Percentiles rank a stretch among this genome's conserved stretches.
Conservation (phyloP, 192 early-diverging fungal genomes). For the Podila epigama region DNA sequence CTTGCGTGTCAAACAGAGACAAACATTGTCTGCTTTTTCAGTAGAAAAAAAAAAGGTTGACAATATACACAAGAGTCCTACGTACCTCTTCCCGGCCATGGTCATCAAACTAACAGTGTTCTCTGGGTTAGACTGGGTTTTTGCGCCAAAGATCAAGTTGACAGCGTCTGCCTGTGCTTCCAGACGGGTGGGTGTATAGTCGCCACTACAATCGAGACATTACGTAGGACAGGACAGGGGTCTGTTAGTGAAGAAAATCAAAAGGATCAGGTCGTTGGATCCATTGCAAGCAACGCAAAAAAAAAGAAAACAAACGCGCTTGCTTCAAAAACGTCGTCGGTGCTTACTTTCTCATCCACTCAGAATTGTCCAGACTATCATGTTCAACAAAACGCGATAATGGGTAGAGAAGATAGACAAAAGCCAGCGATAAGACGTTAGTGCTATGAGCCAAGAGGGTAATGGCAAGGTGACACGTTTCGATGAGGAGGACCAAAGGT, state of each 20-base stretch:
- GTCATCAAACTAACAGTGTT: slow-evolving; percentile 96
- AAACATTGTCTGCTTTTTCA: neutral
- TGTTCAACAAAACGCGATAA: neutral
- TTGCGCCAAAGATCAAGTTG: slow-evolving; percentile 89
- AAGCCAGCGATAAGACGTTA: no score
- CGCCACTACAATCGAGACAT: no score
- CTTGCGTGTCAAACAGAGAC: neutral
- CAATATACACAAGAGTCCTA: no score
- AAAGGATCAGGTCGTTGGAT: neutral
- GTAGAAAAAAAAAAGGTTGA: no score
- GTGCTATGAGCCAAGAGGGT: neutral
- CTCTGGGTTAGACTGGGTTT: slow-evolving; percentile 93
- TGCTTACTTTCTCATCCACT: slow-evolving; percentile 86
- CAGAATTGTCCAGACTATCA: slow-evolving; percentile 90
- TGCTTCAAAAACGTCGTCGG: neutral
- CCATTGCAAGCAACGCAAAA: neutral
- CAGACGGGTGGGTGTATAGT: slow-evolving; percentile 93
- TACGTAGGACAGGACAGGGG: neutral
- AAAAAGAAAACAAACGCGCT: neutral
- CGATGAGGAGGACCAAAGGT: neutral
- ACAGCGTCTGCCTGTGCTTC: slow-evolving; percentile 95
- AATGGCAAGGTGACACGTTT: no score
- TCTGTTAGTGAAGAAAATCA: neutral
- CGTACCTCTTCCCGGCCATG: slow-evolving; percentile 92
- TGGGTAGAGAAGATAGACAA: neutral